Base-by-base conservation (phyloP, 1,284 basidiomycete species). In the Tylopilus sp. region DNA sequence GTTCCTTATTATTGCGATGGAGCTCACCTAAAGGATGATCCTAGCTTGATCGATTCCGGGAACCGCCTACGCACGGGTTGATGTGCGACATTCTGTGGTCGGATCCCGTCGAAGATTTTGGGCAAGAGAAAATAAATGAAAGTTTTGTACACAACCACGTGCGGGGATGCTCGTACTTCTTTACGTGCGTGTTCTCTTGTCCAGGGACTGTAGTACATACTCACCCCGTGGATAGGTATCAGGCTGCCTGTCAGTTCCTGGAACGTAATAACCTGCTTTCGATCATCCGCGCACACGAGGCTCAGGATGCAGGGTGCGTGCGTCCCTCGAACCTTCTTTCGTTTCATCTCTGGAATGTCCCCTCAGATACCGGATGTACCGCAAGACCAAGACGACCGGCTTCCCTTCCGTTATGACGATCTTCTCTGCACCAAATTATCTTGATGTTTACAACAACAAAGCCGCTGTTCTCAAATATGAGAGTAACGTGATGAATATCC, bases 71-170 rank as follows among this genome's bases (percentile, higher is more conserved):
- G 2, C 86, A 90, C 54, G 93, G 93, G 1, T 73, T 97, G 51
- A 96, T 97, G 92, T 96, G 93, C 65, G 93, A 97, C 64, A 87
- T 96, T 55, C 77, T 97, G 28, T 97, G 93, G 93, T 87, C 93
- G 1, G 93, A 97, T 71, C 94, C 93, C 8, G 77, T 94, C 1
- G 93, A 97, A 67, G 92, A 95, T 67, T 97, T 96, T 66, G 93
- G 92, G 6, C 84, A 84, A 49, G 93, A 96, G 72, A 94, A 92
- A 74, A 89, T 80, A 33, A 77, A 79, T 28, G 89, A 92, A 51
- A 88, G 82, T 56, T 97, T 95, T 65, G 65, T 96, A 33, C 93
- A 96, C 66, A 97, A 96, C 63, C 91, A 95, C 62, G 92, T 96
- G 41, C 81, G 93, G 55, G 93, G 93, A n/a, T 97, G 93, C 70